A percentile compares a stretch with the other conserved stretches of the same genome.
These are phyloP conservation scores for Vinca minor DNA, from an alignment of 257 asterid genomes.

Conservation along the genomic window DNA sequence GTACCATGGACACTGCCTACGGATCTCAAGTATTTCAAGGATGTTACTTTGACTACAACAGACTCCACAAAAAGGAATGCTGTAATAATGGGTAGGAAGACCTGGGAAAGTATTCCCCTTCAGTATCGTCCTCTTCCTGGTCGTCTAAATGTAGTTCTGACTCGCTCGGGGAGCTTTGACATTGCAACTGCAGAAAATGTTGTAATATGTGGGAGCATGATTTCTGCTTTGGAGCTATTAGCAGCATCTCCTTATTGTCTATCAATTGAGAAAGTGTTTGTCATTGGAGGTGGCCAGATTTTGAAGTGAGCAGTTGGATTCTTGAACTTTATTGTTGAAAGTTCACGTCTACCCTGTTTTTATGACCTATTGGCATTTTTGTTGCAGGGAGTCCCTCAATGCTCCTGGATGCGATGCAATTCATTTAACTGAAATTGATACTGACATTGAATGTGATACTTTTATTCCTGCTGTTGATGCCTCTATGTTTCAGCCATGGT, in stretches of 20 bases:
- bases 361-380: slow-evolving; percentile 6
- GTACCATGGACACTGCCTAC: slow-evolving; percentile 88
- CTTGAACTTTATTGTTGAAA: slow-evolving; percentile 2
- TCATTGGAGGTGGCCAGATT: slow-evolving; percentile 95
- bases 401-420: slow-evolving; percentile 75
- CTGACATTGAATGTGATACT: slow-evolving; percentile 67
- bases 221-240: slow-evolving; percentile 57
- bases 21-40: slow-evolving; percentile 83
- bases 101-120: slow-evolving; percentile 94
- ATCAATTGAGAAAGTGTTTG: slow-evolving; percentile 68
- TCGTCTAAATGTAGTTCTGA: slow-evolving; percentile 83
- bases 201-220: slow-evolving; percentile 52
- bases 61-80: slow-evolving; percentile 74
- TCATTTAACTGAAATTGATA: slow-evolving; percentile 71
- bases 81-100: slow-evolving; percentile 91
- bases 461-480: slow-evolving; percentile 68
- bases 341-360: slow-evolving; percentile 1
- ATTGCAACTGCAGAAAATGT: slow-evolving; percentile 55
- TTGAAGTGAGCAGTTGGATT: slow-evolving; percentile 41
- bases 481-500: slow-evolving; percentile 80
- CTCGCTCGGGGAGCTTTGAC: slow-evolving; percentile 55
- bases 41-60: slow-evolving; percentile 51
- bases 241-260: slow-evolving; percentile 57
- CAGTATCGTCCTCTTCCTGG: slow-evolving; percentile 78
- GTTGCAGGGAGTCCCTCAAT: slow-evolving; percentile 77